phyloP scores from a whole-genome alignment of 352 stramenopile species.

The Pythium coloratum region DNA sequence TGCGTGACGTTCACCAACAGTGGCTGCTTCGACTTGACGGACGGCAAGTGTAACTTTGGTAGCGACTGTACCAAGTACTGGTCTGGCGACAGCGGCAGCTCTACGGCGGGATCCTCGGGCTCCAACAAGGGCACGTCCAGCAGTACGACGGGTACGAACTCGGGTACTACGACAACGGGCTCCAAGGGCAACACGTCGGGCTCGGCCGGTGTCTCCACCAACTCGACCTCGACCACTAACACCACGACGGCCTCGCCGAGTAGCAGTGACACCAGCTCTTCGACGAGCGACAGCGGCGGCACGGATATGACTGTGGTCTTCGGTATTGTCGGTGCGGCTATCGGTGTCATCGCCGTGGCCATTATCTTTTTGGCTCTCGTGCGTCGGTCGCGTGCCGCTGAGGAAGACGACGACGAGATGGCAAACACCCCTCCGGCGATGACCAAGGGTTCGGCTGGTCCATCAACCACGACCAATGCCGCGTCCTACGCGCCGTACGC shows the following conservation, averaged over 20 bases:
- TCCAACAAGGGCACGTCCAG: constrained; percentile 14
- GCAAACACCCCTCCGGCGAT: constrained; percentile 12
- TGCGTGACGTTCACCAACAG: constrained; percentile 37
- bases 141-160: neutral
- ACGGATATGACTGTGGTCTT: constrained; percentile 78
- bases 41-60: constrained; percentile 32
- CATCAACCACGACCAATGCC: constrained; percentile 21
- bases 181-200: constrained; percentile 4
- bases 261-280: neutral
- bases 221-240: constrained; percentile 8
- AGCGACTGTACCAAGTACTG: constrained; percentile 31
- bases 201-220: constrained; percentile 6
- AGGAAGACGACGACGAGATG: constrained; percentile 57
- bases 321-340: constrained; percentile 71
- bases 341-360: constrained; percentile 75
- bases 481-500: constrained; percentile 26
- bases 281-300: constrained; percentile 12
- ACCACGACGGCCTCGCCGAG: constrained; percentile 3
- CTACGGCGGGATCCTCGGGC: constrained; percentile 11
- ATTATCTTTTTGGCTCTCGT: constrained; percentile 80
- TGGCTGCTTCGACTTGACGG: constrained; percentile 29
- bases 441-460: constrained; percentile 14
- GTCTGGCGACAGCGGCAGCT: neutral
- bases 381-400: constrained; percentile 61
- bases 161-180: neutral